phyloP scores from a whole-genome alignment of 2,329 filamentous ascomycete species.

The Hirsutella thompsonii region DNA sequence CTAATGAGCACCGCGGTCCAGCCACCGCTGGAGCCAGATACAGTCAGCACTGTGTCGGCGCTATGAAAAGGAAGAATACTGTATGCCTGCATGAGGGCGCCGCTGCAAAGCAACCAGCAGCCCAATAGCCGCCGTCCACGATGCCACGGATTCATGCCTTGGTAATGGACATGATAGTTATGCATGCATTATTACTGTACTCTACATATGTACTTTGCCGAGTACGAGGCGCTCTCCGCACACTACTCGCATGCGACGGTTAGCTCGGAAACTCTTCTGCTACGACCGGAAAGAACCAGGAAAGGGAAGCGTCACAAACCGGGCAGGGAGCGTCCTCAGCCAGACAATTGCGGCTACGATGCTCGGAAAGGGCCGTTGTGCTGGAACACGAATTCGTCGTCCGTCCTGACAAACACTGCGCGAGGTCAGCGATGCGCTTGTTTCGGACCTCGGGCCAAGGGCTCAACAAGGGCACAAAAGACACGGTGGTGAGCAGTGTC shows the following conservation, averaged over 20 bases:
- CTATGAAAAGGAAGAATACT: not conserved
- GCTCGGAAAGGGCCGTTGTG: too few relatives aligned
- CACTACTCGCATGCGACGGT: not conserved
- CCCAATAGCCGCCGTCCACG: slow-evolving; percentile 20
- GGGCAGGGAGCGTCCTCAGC: too few relatives aligned
- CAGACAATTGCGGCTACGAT: too few relatives aligned
- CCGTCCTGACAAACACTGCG: too few relatives aligned
- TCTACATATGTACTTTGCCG: not conserved
- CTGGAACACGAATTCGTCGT: too few relatives aligned
- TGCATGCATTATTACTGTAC: not conserved
- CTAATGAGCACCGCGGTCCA: slow-evolving; percentile 2
- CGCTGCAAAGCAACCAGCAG: slow-evolving; percentile 6
- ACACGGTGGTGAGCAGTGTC: not conserved
- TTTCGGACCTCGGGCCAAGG: not conserved
- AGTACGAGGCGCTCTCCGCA: too few relatives aligned
- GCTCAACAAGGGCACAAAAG: not conserved
- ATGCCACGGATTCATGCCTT: slow-evolving; percentile 7
- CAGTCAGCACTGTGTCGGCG: slow-evolving; percentile 2
- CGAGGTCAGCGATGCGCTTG: too few relatives aligned
- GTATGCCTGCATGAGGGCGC: slow-evolving; percentile 1
- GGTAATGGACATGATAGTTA: not conserved
- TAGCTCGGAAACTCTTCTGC: not conserved
- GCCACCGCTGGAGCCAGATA: not conserved
- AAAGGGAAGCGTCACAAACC: not conserved
- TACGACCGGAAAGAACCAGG: not conserved